Conservation (phyloP, 2,329 filamentous ascomycete genomes). For the Cryoendolithus antarcticus region DNA sequence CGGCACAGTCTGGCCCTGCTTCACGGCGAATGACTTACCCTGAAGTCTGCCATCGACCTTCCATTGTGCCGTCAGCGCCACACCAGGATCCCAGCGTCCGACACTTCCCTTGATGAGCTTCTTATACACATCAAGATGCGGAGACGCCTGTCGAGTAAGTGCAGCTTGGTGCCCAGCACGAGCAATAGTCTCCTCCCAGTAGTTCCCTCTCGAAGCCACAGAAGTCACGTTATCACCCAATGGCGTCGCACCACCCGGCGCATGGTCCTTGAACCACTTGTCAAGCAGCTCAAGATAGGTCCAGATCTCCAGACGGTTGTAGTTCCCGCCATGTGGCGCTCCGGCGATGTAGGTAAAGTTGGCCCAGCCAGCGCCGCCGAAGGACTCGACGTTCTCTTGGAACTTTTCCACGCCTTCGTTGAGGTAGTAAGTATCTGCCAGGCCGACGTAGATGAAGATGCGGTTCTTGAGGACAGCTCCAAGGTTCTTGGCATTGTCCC, state of each 20-base stretch:
- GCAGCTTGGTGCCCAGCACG: constrained; percentile 24
- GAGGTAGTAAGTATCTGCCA: constrained; percentile 24
- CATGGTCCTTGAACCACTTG: constrained; percentile 21
- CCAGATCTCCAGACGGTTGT: constrained; percentile 21
- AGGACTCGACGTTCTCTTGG: constrained; percentile 21
- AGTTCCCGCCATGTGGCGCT: constrained; percentile 23
- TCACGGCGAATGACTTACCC: constrained; percentile 15
- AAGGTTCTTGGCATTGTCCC: constrained; percentile 21
- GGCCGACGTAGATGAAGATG: constrained; percentile 26
- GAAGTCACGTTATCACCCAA: constrained; percentile 13
- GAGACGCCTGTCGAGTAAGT: constrained; percentile 20
- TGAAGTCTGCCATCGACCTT: constrained; percentile 16
- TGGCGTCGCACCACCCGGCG: constrained; percentile 20
- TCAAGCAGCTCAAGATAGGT: constrained; percentile 24
- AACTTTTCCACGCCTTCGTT: constrained; percentile 26
- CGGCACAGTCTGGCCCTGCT: constrained; percentile 13
- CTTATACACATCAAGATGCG: constrained; percentile 12
- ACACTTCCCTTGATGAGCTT: constrained; percentile 9
- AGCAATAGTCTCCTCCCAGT: constrained; percentile 23
- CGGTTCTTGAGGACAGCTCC: constrained; percentile 21
- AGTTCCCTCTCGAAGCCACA: constrained; percentile 19
- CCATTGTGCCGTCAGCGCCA: constrained; percentile 24
- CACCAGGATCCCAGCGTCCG: constrained; percentile 27
- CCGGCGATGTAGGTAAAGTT: constrained; percentile 24
- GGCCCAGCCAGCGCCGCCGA: constrained; percentile 24